Evolutionary conservation across 306 rosid species (phyloP).

Genomic region (Senna tora): DNA sequence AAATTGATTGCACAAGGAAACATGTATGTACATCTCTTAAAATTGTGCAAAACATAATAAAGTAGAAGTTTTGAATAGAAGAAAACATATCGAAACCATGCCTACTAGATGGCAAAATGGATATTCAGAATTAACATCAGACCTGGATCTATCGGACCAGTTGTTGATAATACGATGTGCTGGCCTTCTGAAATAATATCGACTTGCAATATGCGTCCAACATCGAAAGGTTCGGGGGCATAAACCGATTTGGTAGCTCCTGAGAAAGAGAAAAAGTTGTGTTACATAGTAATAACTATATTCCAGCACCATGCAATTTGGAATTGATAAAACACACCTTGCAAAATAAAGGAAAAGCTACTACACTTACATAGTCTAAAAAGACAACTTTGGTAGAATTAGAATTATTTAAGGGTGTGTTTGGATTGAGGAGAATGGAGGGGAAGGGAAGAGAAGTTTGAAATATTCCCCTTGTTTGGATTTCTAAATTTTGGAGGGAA

Average conservation of each 20-base stretch:
- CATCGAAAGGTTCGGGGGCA: conserved; percentile 97
- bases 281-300: conserved; percentile 25
- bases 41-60: background rate
- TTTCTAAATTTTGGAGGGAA: too few relatives aligned
- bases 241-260: conserved; percentile 91
- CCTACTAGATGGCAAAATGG: conserved; percentile 10
- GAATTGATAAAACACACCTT: conserved; percentile 12
- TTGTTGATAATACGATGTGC: conserved; percentile 57
- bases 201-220: conserved; percentile 79
- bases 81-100: conserved; percentile 26
- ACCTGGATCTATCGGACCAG: conserved; percentile 95
- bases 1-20: conserved; percentile 15
- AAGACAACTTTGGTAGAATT: too few relatives aligned
- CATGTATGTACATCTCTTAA: conserved; percentile 16
- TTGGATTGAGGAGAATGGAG: too few relatives aligned
- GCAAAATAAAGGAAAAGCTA: too few relatives aligned
- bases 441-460: too few relatives aligned
- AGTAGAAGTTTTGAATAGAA: conserved; percentile 11
- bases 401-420: too few relatives aligned
- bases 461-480: too few relatives aligned
- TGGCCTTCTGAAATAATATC: conserved; percentile 61
- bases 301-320: conserved; percentile 4
- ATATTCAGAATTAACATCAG: conserved; percentile 36
- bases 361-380: too few relatives aligned
- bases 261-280: conserved; percentile 43